Evolutionary conservation across 305 asterid species (phyloP), one percentile per base, ranked within the genome.

Genomic region (Plantago rigida): DNA sequence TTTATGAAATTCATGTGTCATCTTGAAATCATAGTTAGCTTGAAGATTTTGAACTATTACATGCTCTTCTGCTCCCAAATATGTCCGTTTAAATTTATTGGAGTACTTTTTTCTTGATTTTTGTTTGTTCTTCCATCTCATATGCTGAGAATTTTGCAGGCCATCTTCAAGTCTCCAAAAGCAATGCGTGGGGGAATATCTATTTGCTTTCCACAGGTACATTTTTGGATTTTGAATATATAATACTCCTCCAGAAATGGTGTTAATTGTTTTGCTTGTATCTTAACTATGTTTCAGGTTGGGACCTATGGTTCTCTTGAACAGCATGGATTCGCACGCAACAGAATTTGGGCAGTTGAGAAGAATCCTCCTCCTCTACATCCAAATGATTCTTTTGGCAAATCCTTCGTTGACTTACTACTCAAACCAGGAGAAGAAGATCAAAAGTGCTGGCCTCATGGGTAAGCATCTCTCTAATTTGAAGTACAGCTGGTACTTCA

Each of bases 121-220:
- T 67, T 47, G 51, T 28, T 64, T 10, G 39, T 24, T 49, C 29
- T 49, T 67, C 60, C 60, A 22, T 22, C 39, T 57, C 52, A 64
- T 56, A 19, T 49, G 67, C 13, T 34, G 17, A 60, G 59, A 57
- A 45, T n/a, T 55, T 53, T 76, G 68, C 56, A 89, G 97, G 94
- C 92, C 46, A 81, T 84, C 74, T 81, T 89, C 34, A 89, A 93
- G 80, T 77, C 95, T 73, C 95, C 95, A 34, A 86, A 89, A 81
- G 95, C 86, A 53, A 82, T 86, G 82, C 81, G 96, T 34, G 99
- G 99, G 64, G 99, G 99, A 67, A 89, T 93, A 47, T 80, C 88
- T 5, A 59, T 82, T 67, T 87, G 95, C 73, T 93, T 93, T 75
- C 97, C 97, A 8, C 96, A 87, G 96, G 99, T 93, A 77, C 60